Conservation (phyloP, 768 basidiomycete genomes). For the Punctularia strigosozonata region DNA sequence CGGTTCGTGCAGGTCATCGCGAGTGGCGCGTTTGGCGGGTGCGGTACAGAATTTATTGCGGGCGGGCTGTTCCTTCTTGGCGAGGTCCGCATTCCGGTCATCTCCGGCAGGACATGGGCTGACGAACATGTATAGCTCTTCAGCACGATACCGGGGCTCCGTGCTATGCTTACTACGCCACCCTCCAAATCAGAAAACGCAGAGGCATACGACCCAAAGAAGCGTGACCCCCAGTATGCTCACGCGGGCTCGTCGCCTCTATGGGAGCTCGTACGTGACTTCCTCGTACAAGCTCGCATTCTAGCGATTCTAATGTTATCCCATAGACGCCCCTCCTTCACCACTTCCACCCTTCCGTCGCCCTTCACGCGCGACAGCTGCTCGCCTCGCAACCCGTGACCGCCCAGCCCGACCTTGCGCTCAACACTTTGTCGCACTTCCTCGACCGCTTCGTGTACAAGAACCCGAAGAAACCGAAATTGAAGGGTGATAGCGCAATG, state of each 20-base stretch:
- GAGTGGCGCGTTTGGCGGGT: conserved; percentile 58
- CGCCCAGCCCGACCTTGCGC: conserved; percentile 76
- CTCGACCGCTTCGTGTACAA: conserved; percentile 96
- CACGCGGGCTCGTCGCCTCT: conserved; percentile 69
- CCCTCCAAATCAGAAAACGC: conserved; percentile 15
- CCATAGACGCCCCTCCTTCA: conserved; percentile 60
- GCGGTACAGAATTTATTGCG: conserved; percentile 81
- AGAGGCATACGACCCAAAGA: conserved; percentile 66
- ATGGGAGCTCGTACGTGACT: conserved; percentile 74
- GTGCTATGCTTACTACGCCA: conserved; percentile 28
- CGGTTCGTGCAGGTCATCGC: conserved; percentile 76
- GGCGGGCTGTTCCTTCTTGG: conserved; percentile 82
- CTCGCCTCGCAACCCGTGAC: conserved; percentile 63
- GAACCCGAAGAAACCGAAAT: conserved; percentile 68
- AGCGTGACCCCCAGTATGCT: conserved; percentile 83
- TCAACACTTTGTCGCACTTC: conserved; percentile 91
- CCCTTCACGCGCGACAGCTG: conserved; percentile 78
- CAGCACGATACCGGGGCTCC: conserved; percentile 32
- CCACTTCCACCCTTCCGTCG: conserved; percentile 87
- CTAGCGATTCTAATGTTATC: neutral
- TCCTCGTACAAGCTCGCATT: neutral
- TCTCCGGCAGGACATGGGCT: neutral
- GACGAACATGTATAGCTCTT: conserved; percentile 29
- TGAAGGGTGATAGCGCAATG: conserved; percentile 84
- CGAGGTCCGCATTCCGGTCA: conserved; percentile 42